Percentiles rank a stretch among this genome's conserved stretches.
Evolutionary conservation across 2,329 filamentous ascomycete species (phyloP).

Genomic region (Periconia sp.): DNA sequence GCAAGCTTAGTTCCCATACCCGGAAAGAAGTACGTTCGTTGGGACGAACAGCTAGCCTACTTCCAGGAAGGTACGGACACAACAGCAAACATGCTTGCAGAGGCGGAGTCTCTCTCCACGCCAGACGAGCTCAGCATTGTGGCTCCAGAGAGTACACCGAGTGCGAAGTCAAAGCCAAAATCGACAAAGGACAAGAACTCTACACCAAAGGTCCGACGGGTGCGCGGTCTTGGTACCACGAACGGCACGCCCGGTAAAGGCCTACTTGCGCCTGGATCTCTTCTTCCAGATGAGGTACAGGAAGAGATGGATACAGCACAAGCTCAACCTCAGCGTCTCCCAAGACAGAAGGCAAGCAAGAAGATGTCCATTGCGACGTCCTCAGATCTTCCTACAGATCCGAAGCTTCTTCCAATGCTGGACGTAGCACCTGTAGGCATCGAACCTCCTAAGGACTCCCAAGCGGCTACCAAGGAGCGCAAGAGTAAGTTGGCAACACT

Average conservation of each 20-base stretch:
- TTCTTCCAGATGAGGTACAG: slow-evolving; percentile 35
- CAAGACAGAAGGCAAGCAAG: slow-evolving; percentile 26
- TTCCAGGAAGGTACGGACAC: slow-evolving; percentile 49
- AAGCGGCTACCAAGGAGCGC: slow-evolving; percentile 24
- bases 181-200: slow-evolving; percentile 25
- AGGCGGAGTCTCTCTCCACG: slow-evolving; percentile 38
- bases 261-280: slow-evolving; percentile 32
- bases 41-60: slow-evolving; percentile 55
- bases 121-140: slow-evolving; percentile 39
- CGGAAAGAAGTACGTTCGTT: slow-evolving; percentile 47
- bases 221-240: slow-evolving; percentile 38
- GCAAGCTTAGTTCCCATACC: slow-evolving; percentile 18
- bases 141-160: slow-evolving; percentile 17
- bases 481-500: slow-evolving; percentile 44
- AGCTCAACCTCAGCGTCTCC: slow-evolving; percentile 16
- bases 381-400: neutral
- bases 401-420: slow-evolving; percentile 25
- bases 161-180: slow-evolving; percentile 32
- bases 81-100: slow-evolving; percentile 29
- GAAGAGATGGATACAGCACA: slow-evolving; percentile 28
- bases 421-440: slow-evolving; percentile 31
- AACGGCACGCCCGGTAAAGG: slow-evolving; percentile 49
- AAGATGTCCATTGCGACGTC: slow-evolving; percentile 7
- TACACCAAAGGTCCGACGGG: slow-evolving; percentile 42
- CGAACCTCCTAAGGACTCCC: slow-evolving; percentile 10